phyloP scores from a whole-genome alignment of 306 rosid species.

The Abrus precatorius region DNA sequence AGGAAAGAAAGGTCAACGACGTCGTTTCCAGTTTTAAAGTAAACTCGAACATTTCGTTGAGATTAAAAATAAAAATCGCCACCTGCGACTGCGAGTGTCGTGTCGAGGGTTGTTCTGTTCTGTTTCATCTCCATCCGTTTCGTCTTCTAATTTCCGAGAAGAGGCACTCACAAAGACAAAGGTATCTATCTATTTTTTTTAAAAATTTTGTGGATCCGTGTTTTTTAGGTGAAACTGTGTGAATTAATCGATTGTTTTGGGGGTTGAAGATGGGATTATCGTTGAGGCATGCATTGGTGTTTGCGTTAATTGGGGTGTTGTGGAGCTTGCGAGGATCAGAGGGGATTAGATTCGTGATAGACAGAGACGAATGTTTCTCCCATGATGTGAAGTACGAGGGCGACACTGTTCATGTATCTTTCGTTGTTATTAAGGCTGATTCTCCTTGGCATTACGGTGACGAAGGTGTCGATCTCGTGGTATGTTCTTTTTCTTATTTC shows the following conservation, averaged over 20 bases:
- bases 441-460: slow-evolving; percentile 72
- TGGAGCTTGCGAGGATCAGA: slow-evolving; percentile 56
- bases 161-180: slow-evolving; percentile 13
- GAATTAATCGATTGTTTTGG: not conserved
- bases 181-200: not conserved
- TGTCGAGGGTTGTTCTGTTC: not conserved
- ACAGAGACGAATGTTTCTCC: slow-evolving; percentile 86
- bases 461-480: slow-evolving; percentile 92
- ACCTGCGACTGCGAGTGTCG: not conserved
- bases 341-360: slow-evolving; percentile 85
- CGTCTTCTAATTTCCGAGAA: not conserved
- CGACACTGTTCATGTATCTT: slow-evolving; percentile 85
- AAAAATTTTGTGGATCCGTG: slow-evolving; percentile 4
- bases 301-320: slow-evolving; percentile 49
- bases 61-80: not conserved
- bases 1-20: slow-evolving; percentile 10
- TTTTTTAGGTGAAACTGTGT: not conserved
- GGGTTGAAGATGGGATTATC: slow-evolving; percentile 51
- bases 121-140: not conserved
- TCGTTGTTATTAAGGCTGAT: slow-evolving; percentile 88
- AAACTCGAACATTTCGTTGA: not conserved
- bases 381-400: slow-evolving; percentile 83
- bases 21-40: slow-evolving; percentile 37
- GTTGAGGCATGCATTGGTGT: slow-evolving; percentile 50
- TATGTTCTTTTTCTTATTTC: slow-evolving; percentile 40